Percentiles rank a stretch among this genome's conserved stretches.
Conservation (phyloP, 2,329 filamentous ascomycete species). For the Diaporthe sp. region DNA sequence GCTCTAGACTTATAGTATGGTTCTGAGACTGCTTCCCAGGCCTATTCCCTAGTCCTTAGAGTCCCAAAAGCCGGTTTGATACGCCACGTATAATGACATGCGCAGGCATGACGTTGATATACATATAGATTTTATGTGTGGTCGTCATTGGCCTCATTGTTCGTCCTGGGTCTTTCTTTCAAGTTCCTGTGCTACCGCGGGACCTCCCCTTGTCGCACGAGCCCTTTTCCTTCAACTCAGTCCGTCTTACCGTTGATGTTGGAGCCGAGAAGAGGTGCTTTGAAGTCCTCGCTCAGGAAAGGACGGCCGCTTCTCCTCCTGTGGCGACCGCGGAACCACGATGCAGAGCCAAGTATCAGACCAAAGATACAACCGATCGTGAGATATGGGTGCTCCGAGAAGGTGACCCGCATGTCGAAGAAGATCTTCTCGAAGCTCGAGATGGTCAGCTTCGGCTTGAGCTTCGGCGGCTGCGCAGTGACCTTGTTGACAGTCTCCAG, state of each 20-base stretch:
- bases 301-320: conserved; percentile 72
- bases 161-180: background rate
- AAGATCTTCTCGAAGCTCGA: conserved; percentile 79
- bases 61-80: conserved; percentile 9
- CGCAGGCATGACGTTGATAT: conserved; percentile 33
- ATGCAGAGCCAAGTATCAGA: conserved; percentile 64
- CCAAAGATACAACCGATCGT: conserved; percentile 69
- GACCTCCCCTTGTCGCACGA: background rate
- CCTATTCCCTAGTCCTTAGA: background rate
- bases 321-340: conserved; percentile 67
- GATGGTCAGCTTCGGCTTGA: conserved; percentile 83
- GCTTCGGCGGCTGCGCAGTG: conserved; percentile 75
- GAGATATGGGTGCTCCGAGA: conserved; percentile 71
- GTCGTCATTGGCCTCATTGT: background rate
- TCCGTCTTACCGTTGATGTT: conserved; percentile 65
- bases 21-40: background rate
- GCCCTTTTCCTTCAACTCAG: conserved; percentile 46
- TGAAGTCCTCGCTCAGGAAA: conserved; percentile 71
- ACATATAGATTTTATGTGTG: conserved; percentile 37
- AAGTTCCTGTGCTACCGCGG: conserved; percentile 1
- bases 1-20: background rate
- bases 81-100: conserved; percentile 34
- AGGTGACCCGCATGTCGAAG: conserved; percentile 71
- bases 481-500: conserved; percentile 86
- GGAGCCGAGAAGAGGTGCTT: conserved; percentile 72